Base-by-base conservation (phyloP, 345 rosid species). In the Citrus unshiu region DNA sequence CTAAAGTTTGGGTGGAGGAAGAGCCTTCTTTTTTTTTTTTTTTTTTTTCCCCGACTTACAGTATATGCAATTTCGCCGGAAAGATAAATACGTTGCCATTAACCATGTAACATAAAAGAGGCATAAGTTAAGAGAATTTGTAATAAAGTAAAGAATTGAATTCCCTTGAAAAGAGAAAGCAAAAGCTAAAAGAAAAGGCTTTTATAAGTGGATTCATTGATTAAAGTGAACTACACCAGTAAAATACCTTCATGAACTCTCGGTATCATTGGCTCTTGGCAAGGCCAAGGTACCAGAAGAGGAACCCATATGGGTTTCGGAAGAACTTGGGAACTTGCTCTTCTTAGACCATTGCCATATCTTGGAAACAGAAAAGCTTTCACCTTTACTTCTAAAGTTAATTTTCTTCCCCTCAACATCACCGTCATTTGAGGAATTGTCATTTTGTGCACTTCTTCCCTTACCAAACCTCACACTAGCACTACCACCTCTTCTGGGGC, bases 291-390 rank as follows among this genome's bases (percentile, higher is more conserved):
- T 22, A 70, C 78, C 59, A 78, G 88, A 66, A 59, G 61, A 21
- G 69, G 81, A 77, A 58, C 85, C 87, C 75, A 81, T 40, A 37
- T 79, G 85, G 18, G 87, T 68, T 62, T 84, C 90, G 40, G 88
- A 82, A 43, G 87, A 80, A 83, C 75, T 85, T 59, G 83, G 80
- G 77, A 84, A 81, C 76, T 86, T 90, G 59, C 85, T 90, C 82
- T 93, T 92, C 83, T 80, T 92, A 58, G 98, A 92, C 98, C 98
- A 93, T 74, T 90, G 92, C 98, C 98, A 93, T 72, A 91, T 89
- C 90, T 93, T 93, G 24, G 97, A 95, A 78, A 95, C 95, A 73
- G 98, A 95, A 78, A 91, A 91, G 94, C 98, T 95, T 77, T 95
- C 98, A 51, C 97, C 95, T 88, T 88, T 93, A 83, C 89, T 95